Conservation (phyloP, 2,329 filamentous ascomycete genomes). For the Trichophyton simii region DNA sequence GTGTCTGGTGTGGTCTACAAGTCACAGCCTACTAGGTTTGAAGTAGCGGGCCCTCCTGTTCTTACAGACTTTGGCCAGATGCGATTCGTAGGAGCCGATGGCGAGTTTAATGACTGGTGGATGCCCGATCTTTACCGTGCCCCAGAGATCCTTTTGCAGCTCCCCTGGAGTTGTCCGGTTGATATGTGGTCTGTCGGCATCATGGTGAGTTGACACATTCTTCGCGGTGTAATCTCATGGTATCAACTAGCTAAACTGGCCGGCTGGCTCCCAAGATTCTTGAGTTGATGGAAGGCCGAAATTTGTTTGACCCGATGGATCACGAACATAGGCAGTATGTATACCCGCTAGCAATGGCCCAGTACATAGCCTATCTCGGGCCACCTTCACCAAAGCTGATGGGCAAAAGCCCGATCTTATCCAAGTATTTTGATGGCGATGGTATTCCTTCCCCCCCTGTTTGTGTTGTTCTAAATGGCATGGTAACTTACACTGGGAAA, state of each 20-base stretch:
- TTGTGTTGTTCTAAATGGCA: background rate
- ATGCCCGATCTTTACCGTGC: slow-evolving; percentile 20
- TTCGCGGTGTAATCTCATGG: too few relatives aligned
- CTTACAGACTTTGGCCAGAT: slow-evolving; percentile 19
- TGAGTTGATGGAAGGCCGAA: slow-evolving; percentile 19
- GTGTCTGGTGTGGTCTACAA: slow-evolving; percentile 8
- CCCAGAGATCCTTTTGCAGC: slow-evolving; percentile 16
- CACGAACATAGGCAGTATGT: slow-evolving; percentile 18
- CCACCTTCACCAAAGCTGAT: slow-evolving; percentile 17
- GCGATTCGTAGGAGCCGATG: slow-evolving; percentile 2
- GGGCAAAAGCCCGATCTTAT: slow-evolving; percentile 14
- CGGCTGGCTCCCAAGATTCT: slow-evolving; percentile 6
- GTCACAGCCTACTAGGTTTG: slow-evolving; percentile 7
- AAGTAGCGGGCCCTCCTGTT: slow-evolving; percentile 11
- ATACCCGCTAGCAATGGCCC: slow-evolving; percentile 17
- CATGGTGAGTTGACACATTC: slow-evolving; percentile 14
- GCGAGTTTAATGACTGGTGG: slow-evolving; percentile 13
- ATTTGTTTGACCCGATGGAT: slow-evolving; percentile 19
- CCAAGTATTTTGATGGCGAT: slow-evolving; percentile 15
- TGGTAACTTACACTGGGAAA: background rate
- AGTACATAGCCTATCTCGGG: slow-evolving; percentile 21
- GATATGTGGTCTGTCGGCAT: slow-evolving; percentile 20
- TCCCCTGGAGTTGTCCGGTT: slow-evolving; percentile 17
- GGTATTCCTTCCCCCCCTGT: background rate
- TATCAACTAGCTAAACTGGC: too few relatives aligned